Conservation (phyloP, 495 filamentous ascomycete genomes). For the Friedmanniomyces simplex region DNA sequence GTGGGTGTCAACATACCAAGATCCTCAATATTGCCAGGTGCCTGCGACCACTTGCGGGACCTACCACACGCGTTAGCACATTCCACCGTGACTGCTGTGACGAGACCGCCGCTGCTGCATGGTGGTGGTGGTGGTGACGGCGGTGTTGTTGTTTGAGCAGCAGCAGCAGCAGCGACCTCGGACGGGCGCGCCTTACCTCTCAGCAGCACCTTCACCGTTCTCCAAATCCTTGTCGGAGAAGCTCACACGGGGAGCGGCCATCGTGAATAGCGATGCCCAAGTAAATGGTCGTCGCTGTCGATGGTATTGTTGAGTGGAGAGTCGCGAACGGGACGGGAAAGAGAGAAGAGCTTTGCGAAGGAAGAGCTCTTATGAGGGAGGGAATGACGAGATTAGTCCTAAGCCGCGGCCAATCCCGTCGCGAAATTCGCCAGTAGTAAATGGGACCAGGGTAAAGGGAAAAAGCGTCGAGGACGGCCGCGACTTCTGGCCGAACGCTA, state of each 20-base stretch:
- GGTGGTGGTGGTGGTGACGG: neutral
- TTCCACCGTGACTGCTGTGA: neutral
- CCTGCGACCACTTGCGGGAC: conserved; percentile 22
- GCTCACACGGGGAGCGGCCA: conserved; percentile 21
- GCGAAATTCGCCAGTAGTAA: no score
- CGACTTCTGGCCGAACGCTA: no score
- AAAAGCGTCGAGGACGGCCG: no score
- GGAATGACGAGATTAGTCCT: conserved; percentile 16
- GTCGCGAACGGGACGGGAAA: neutral
- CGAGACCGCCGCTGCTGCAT: neutral
- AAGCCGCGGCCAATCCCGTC: no score
- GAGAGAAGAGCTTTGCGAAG: conserved; percentile 7
- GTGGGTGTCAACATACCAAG: conserved; percentile 18
- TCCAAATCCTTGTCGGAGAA: conserved; percentile 22
- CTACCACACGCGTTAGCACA: neutral
- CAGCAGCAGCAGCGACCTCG: neutral
- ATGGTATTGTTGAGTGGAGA: neutral
- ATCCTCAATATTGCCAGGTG: conserved; percentile 24
- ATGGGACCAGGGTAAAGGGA: no score
- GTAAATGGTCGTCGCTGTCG: conserved; percentile 12
- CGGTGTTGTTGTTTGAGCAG: neutral
- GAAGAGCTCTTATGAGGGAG: neutral
- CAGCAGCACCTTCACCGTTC: conserved; percentile 18
- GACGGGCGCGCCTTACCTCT: conserved; percentile 13
- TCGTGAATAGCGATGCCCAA: conserved; percentile 13